Evolutionary conservation across 495 filamentous ascomycete species (phyloP).

Genomic region (Penicillium waksmanii): DNA sequence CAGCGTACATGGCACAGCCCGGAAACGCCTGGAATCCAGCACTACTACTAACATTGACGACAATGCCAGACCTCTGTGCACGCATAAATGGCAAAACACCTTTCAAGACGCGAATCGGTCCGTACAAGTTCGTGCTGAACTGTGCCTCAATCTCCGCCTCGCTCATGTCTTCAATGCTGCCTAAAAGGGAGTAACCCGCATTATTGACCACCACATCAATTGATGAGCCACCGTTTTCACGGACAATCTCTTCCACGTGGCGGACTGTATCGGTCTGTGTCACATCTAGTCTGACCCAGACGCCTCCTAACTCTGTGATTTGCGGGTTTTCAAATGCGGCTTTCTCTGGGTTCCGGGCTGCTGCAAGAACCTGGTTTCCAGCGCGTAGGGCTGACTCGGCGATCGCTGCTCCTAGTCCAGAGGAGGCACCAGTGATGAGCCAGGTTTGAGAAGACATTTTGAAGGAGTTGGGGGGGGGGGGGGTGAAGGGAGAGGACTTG

Average conservation of each 20-base stretch:
- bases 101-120: constrained; percentile 49
- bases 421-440: constrained; percentile 59
- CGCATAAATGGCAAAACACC: constrained; percentile 54
- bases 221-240: constrained; percentile 14
- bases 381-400: constrained; percentile 47
- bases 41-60: constrained; percentile 55
- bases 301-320: constrained; percentile 32
- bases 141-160: constrained; percentile 26
- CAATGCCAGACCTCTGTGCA: constrained; percentile 36
- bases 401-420: constrained; percentile 55
- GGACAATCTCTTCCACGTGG: constrained; percentile 20
- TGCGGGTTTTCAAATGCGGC: constrained; percentile 29
- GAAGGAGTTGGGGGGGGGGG: neutral
- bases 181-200: constrained; percentile 34
- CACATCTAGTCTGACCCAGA: constrained; percentile 46
- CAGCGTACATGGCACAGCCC: constrained; percentile 50
- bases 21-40: constrained; percentile 43
- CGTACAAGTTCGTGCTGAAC: constrained; percentile 51
- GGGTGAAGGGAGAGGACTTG: neutral
- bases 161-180: constrained; percentile 29
- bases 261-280: constrained; percentile 33
- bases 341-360: constrained; percentile 50
- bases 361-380: constrained; percentile 59
- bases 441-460: constrained; percentile 35
- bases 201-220: constrained; percentile 38